Evolutionary conservation across 2,329 filamentous ascomycete genomes (phyloP).

Genomic region (Neoscytalidium dimidiatum): DNA sequence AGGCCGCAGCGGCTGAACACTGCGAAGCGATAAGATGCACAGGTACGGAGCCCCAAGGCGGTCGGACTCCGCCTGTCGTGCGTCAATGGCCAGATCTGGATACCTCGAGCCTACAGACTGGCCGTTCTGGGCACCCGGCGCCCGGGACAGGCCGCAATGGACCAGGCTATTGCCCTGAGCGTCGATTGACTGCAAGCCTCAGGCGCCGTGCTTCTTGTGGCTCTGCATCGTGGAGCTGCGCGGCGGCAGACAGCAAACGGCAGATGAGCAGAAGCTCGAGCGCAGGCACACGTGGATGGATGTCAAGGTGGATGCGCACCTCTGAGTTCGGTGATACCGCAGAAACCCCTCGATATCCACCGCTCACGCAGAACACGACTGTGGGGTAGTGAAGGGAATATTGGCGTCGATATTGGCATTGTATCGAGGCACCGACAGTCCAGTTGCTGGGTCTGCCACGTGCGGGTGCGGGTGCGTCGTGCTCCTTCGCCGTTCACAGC

Average conservation of each 20-base stretch:
- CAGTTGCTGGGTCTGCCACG: constrained; percentile 5
- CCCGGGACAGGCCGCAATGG: background rate
- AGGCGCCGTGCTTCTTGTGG: background rate
- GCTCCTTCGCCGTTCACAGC: background rate
- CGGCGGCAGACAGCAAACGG: background rate
- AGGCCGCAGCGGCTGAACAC: constrained; percentile 8
- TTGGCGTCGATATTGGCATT: background rate
- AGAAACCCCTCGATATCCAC: background rate
- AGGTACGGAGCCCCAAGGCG: background rate
- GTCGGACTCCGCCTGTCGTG: constrained; percentile 2
- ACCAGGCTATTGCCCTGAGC: background rate
- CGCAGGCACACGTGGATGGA: background rate
- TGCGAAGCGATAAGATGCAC: constrained; percentile 5
- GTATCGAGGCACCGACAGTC: background rate
- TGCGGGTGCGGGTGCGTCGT: background rate
- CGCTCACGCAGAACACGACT: background rate
- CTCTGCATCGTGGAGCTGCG: background rate
- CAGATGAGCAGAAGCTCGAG: constrained; percentile 2
- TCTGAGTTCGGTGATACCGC: too few species aligned
- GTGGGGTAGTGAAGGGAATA: background rate
- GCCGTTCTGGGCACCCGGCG: constrained; percentile 1
- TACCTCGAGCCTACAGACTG: background rate
- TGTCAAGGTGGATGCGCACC: too few species aligned
- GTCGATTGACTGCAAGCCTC: constrained; percentile 1
- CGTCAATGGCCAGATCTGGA: constrained; percentile 8